Evolutionary conservation across 2,329 filamentous ascomycete species (phyloP), one percentile per base, ranked within the genome.

Genomic region (Trichoderma sp.): DNA sequence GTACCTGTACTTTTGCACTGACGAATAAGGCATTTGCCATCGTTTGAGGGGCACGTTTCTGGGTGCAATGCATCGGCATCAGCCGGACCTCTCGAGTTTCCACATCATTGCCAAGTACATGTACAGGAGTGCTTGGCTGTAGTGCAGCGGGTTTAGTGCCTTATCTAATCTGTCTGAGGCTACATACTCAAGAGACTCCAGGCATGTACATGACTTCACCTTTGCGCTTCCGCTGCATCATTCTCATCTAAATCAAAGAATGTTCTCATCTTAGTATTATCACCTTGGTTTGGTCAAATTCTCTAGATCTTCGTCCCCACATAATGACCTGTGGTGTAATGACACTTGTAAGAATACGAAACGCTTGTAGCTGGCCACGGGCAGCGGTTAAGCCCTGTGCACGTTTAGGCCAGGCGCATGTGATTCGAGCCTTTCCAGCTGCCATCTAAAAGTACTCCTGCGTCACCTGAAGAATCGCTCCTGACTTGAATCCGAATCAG

Each of bases 371-470:
- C 52, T 57, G 62, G 29, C 29, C 29, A 57, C 19, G 29, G 29
- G 33, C 8, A 29, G 16, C 35, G 24, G 24, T 47, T 35, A 55
- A 40, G 5, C 14, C 13, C 52, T 33, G 49, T 24, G 52, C 63
- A 67, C 63, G 63, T 52, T 52, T 59, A 37, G 40, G 49, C 37
- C 29, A 58, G 63, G 27, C 52, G 63, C 63, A 67, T 67, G 63
- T 67, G 63, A 67, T 67, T 67, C 63, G 55, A 40, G 49, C 49
- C 16, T 43, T 56, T 55, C 40, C 47, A 49, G 21, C 21, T 52
- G 33, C 63, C 59, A 29, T 35, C 13, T 33, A 43, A 29, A 31
- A 1, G n/a, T n/a, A n/a, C n/a, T 55, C 40, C 16, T 37, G 53
- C 47, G 49, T 58, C 63, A 67, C 63, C 37, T 59, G 53, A 67